Evolutionary conservation across 345 rosid species (phyloP), one percentile per base, ranked within the genome.

Genomic region (Gossypium sturtianum): DNA sequence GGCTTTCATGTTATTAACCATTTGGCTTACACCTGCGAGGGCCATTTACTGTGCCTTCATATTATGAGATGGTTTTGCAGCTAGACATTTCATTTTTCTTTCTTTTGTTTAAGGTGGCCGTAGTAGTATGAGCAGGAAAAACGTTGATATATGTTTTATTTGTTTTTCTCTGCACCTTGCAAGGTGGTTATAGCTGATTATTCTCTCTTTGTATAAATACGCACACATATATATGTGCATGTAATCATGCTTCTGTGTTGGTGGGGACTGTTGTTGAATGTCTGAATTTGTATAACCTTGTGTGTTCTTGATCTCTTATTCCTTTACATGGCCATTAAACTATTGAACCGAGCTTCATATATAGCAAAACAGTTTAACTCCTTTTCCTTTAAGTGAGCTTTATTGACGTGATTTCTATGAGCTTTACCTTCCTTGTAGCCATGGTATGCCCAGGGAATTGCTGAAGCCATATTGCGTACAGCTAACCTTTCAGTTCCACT

Each of bases 381-480:
- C 65, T 13, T 76, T 72, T 77, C 70, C 12, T 71, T 29, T 53
- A 70, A 2, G 19, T 59, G 10, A 9, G 63, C 43, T 34, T 11
- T 70, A 56, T 69, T 12, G 53, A 20, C 25, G 19, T 67, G 59
- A 65, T 65, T 66, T 12, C 54, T 78, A 9, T 69, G 52, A 76
- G 47, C 25, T 72, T 64, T n/a, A 10, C 63, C 65, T 69, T 78
- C 20, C 70, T 84, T 84, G 81, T 51, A 95, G 98, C 98, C 98
- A 72, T 95, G 99, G 98, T 95, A 95, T 83, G 97, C 99, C 80
- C 96, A 95, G 78, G 99, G 97, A 64, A 90, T 95, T 34, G 98
- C 97, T 70, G 97, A 90, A 84, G 99, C 99, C 73, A 93, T 93
- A 79, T 68, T 95, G 81, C 93, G 97, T 0, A 91, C 99, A 38